These are phyloP conservation scores for Microdochium paspali DNA, from an alignment of 2,329 filamentous ascomycete genomes.

Conservation along the genomic window DNA sequence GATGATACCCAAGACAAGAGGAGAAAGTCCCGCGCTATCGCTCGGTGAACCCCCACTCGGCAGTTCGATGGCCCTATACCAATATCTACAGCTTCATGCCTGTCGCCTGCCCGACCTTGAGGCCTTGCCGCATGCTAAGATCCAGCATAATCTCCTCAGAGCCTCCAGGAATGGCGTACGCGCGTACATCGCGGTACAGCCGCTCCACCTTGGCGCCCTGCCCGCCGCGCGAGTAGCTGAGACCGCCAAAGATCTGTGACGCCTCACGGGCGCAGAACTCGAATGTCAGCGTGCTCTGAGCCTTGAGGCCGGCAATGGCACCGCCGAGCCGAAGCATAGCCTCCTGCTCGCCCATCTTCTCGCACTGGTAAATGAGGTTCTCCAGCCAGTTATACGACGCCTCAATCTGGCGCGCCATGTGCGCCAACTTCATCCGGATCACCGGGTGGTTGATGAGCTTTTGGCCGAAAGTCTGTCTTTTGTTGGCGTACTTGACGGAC, in stretches of 20 bases:
- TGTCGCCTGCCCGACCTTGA: slow-evolving; percentile 80
- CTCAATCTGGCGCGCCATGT: slow-evolving; percentile 98
- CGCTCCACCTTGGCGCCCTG: slow-evolving; percentile 95
- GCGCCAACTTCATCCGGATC: slow-evolving; percentile 92
- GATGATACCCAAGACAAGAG: not conserved
- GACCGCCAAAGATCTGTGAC: slow-evolving; percentile 91
- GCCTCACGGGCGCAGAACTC: slow-evolving; percentile 97
- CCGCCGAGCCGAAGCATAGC: slow-evolving; percentile 94
- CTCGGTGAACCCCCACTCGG: not conserved
- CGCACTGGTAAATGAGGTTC: slow-evolving; percentile 86
- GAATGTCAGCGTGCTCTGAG: slow-evolving; percentile 86
- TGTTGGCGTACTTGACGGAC: slow-evolving; percentile 92
- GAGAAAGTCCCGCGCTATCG: not conserved
- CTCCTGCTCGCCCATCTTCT: slow-evolving; percentile 87
- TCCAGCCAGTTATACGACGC: slow-evolving; percentile 96
- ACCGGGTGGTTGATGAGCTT: slow-evolving; percentile 94
- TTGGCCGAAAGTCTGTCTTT: slow-evolving; percentile 94
- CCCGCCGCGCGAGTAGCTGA: slow-evolving; percentile 85
- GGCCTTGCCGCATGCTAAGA: slow-evolving; percentile 81
- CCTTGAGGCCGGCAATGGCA: slow-evolving; percentile 88
- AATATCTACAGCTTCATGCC: slow-evolving; percentile 81
- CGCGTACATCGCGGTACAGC: slow-evolving; percentile 87
- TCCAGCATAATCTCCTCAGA: slow-evolving; percentile 99
- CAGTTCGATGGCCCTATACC: too few species aligned
- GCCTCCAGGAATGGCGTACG: slow-evolving; percentile 92